These are phyloP conservation scores for Forsythia viridissima DNA, from an alignment of 257 asterid genomes.

Conservation along the genomic window DNA sequence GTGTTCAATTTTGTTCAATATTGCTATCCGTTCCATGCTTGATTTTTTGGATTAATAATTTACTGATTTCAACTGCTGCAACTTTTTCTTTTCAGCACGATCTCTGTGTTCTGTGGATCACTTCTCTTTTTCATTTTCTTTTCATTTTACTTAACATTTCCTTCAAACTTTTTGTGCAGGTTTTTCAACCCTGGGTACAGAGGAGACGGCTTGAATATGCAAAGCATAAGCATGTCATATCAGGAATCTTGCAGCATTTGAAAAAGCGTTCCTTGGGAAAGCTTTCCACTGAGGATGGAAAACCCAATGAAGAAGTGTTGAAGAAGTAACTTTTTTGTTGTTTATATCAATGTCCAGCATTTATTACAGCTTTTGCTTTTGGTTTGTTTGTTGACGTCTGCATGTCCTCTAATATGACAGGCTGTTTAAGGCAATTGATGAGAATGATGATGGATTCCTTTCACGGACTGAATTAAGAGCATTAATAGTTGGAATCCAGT, in stretches of 20 bases:
- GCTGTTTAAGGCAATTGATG: slow-evolving; percentile 67
- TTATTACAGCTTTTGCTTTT: neutral
- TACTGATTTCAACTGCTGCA: neutral
- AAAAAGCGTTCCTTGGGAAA: slow-evolving; percentile 69
- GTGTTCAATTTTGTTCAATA: neutral
- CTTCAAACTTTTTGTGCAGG: slow-evolving; percentile 40
- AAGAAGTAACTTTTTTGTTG: slow-evolving; percentile 41
- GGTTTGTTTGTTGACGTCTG: neutral
- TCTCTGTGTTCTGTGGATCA: neutral
- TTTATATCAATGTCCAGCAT: neutral
- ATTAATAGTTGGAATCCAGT: slow-evolving; percentile 65
- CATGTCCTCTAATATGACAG: slow-evolving; percentile 39
- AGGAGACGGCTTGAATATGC: slow-evolving; percentile 65
- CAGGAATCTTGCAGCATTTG: slow-evolving; percentile 72
- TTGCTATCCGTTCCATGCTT: neutral
- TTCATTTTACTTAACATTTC: neutral
- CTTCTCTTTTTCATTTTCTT: neutral
- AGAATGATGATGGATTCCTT: slow-evolving; percentile 53
- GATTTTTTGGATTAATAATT: neutral
- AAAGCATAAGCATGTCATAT: slow-evolving; percentile 80
- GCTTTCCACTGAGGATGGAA: slow-evolving; percentile 64
- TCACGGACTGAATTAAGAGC: slow-evolving; percentile 68
- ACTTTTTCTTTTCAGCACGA: neutral
- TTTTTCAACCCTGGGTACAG: slow-evolving; percentile 88
- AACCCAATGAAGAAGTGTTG: slow-evolving; percentile 53